phyloP scores from a whole-genome alignment of 2,329 filamentous ascomycete species.

The Pseudogymnoascus sp. region DNA sequence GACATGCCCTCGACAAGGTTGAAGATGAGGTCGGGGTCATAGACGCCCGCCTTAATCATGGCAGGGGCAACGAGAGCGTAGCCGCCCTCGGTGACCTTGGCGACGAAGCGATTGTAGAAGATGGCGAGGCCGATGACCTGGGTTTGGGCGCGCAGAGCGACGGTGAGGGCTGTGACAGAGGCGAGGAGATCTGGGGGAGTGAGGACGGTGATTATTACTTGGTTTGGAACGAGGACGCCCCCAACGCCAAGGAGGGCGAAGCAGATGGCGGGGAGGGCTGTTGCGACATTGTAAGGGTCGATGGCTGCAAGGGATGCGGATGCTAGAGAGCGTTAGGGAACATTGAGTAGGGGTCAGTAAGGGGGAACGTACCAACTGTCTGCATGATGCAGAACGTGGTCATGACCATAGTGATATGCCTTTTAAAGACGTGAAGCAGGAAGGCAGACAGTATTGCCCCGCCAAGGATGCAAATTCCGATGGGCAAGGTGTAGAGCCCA shows the following conservation, averaged over 20 bases:
- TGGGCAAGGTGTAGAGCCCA: constrained; percentile 52
- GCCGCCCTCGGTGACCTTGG: constrained; percentile 24
- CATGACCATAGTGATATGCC: constrained; percentile 49
- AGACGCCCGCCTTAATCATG: neutral
- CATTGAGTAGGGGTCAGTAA: neutral
- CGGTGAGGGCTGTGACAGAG: constrained; percentile 55
- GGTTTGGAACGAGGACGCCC: constrained; percentile 56
- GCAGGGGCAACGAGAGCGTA: neutral
- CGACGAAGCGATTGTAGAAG: constrained; percentile 42
- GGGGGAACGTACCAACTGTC: constrained; percentile 34
- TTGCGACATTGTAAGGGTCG: constrained; percentile 40
- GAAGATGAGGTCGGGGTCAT: neutral
- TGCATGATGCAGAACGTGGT: constrained; percentile 40
- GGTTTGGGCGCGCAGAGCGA: constrained; percentile 56
- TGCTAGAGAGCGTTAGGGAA: constrained; percentile 17
- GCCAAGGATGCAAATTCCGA: constrained; percentile 51
- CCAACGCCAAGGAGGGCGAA: constrained; percentile 55
- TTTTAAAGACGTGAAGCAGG: constrained; percentile 45
- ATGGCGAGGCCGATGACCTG: constrained; percentile 53
- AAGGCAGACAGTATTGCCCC: constrained; percentile 49
- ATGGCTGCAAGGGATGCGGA: constrained; percentile 40
- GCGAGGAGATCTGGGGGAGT: constrained; percentile 60
- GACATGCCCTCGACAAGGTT: neutral
- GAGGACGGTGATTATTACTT: constrained; percentile 57
- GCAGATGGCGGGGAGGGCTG: constrained; percentile 46